Conservation (phyloP, 1,139 yeast species). For the Hansenula lynferdii region DNA sequence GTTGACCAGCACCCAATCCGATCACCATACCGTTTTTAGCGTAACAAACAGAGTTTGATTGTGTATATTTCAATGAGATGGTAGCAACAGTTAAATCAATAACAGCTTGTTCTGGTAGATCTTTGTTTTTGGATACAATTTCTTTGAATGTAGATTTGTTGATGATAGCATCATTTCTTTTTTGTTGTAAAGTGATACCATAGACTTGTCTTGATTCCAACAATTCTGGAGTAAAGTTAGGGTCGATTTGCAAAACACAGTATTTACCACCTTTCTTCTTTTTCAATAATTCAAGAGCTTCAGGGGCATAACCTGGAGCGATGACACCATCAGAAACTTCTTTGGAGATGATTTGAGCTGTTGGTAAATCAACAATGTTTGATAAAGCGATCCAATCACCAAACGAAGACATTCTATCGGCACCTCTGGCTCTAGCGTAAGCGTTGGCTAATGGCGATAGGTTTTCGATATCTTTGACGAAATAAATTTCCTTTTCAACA, state of each 20-base stretch:
- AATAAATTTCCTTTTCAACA: conserved; percentile 89
- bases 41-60: conserved; percentile 96
- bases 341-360: conserved; percentile 94
- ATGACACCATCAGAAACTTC: conserved; percentile 98
- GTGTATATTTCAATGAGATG: conserved; percentile 94
- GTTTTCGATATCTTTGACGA: conserved; percentile 91
- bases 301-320: conserved; percentile 95
- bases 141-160: conserved; percentile 86
- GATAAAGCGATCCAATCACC: conserved; percentile 98
- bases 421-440: conserved; percentile 99
- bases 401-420: conserved; percentile 99
- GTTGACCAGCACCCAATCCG: conserved; percentile 99
- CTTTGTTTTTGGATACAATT: conserved; percentile 82
- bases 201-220: conserved; percentile 92
- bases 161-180: conserved; percentile 96
- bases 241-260: conserved; percentile 94
- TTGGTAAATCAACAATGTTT: conserved; percentile 91
- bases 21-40: conserved; percentile 99
- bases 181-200: conserved; percentile 93
- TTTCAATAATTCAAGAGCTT: conserved; percentile 81
- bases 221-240: conserved; percentile 79
- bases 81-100: conserved; percentile 96
- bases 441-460: conserved; percentile 96
- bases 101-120: conserved; percentile 84
- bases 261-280: conserved; percentile 97